Evolutionary conservation across 805 yeast species (phyloP), one percentile per base, ranked within the genome.

Genomic region (Ascoidea asiatica): DNA sequence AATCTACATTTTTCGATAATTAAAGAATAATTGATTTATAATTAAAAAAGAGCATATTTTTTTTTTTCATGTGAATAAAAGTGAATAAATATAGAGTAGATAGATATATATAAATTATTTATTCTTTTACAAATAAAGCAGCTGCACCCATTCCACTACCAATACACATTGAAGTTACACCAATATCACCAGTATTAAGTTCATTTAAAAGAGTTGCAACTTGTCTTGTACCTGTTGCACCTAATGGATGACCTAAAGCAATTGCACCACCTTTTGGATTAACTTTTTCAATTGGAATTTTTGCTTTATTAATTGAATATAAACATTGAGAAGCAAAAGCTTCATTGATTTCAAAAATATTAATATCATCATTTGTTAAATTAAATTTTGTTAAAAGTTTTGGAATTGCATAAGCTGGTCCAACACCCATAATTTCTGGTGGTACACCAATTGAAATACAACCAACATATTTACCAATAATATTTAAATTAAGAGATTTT

Each of bases 131-230:
- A 54, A 90, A 73, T 40, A 89, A 69, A 13, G 90, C 82, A 41
- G 97, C 97, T 33, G 97, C 96, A 52, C 97, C 97, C 95, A 89
- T 90, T 55, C 97, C 97, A 35, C 97, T 87, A 56, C 97, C 97
- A 52, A 90, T 80, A 69, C 97, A 90, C 97, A 90, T 90, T 51
- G 95, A 82, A 11, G 94, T 84, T 44, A 90, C 80, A 52, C 97
- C 97, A 51, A 88, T 65, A 67, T 88, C 79, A 49, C 90, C 94
- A 21, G 74, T 60, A 61, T 80, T 65, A 56, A 89, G 72, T 67
- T 87, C 90, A 55, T 89, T 73, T 60, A 90, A 64, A 49, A 90
- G 64, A 4, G 97, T 90, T 39, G 97, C 89, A 43, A 86, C 73
- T 67, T 89, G 96, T 63, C 97, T 80, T 11, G 96, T 88, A 59